These are phyloP conservation scores for Ophiocordyceps robertsii DNA, from an alignment of 2,329 filamentous ascomycete genomes.

Conservation along the genomic window DNA sequence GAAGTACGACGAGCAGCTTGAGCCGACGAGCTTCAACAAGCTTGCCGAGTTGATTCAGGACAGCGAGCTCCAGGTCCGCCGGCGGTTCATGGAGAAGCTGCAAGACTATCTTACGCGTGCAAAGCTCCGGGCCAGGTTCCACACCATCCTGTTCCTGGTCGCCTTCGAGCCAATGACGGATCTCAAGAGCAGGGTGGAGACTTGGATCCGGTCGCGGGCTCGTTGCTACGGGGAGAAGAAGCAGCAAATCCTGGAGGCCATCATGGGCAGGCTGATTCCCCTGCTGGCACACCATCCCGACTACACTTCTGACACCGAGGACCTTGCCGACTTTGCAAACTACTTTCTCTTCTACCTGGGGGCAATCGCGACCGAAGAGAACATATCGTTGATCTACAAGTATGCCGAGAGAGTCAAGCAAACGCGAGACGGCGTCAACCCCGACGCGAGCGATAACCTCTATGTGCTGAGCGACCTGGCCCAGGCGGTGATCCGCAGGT, in stretches of 20 bases:
- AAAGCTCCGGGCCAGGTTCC: slow-evolving; percentile 63
- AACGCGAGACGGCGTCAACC: slow-evolving; percentile 64
- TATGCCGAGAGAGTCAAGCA: slow-evolving; percentile 90
- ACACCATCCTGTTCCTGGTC: slow-evolving; percentile 77
- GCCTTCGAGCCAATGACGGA: slow-evolving; percentile 75
- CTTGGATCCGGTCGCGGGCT: slow-evolving; percentile 78
- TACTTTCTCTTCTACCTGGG: slow-evolving; percentile 86
- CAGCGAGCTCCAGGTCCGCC: slow-evolving; percentile 56
- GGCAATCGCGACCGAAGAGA: slow-evolving; percentile 71
- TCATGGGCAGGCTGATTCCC: slow-evolving; percentile 72
- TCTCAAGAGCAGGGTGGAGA: slow-evolving; percentile 63
- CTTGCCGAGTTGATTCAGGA: slow-evolving; percentile 77
- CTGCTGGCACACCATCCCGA: slow-evolving; percentile 90
- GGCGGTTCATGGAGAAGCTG: slow-evolving; percentile 67
- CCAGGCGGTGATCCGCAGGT: slow-evolving; percentile 68
- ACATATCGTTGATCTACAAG: slow-evolving; percentile 78
- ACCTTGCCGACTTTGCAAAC: slow-evolving; percentile 68
- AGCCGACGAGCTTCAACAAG: slow-evolving; percentile 62
- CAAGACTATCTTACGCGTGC: slow-evolving; percentile 78
- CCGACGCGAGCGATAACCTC: slow-evolving; percentile 55
- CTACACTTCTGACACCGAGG: slow-evolving; percentile 52
- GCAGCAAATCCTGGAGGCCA: slow-evolving; percentile 60
- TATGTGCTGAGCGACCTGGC: slow-evolving; percentile 83
- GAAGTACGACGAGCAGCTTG: slow-evolving; percentile 62
- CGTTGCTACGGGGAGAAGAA: slow-evolving; percentile 46